A percentile compares a stretch with the other conserved stretches of the same genome.
phyloP scores from a whole-genome alignment of 148 eudicot genomes.

The Drosera capensis region DNA sequence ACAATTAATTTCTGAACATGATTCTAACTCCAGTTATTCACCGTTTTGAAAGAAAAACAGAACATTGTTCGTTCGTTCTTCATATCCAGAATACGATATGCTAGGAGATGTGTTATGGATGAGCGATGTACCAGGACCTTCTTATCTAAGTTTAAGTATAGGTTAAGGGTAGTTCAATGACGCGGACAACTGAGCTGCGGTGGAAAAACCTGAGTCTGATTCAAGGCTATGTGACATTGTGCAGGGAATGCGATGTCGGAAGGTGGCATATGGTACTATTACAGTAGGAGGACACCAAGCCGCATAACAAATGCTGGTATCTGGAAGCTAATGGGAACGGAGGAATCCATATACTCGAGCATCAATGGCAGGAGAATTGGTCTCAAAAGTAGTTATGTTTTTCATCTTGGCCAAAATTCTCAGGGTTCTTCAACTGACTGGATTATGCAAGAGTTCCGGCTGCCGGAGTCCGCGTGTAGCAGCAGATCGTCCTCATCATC shows the following conservation, averaged over 20 bases:
- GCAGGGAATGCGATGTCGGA: constrained; percentile 76
- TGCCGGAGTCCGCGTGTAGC: constrained; percentile 28
- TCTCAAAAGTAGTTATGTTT: constrained; percentile 31
- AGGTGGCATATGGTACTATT: constrained; percentile 73
- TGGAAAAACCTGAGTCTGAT: not conserved
- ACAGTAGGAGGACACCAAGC: constrained; percentile 51
- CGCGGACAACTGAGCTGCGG: not conserved
- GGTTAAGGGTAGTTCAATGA: not conserved
- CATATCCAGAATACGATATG: too few relatives aligned
- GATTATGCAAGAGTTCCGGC: constrained; percentile 78
- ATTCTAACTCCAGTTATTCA: too few relatives aligned
- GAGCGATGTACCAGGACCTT: too few relatives aligned
- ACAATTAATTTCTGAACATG: too few relatives aligned
- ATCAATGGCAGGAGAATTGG: constrained; percentile 34
- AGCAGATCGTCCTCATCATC: constrained; percentile 27
- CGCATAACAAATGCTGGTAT: constrained; percentile 45
- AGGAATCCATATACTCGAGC: constrained; percentile 45
- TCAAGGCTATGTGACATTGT: not conserved
- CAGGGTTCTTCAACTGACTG: constrained; percentile 49
- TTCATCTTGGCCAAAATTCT: constrained; percentile 41
- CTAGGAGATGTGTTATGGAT: too few relatives aligned
- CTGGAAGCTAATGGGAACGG: constrained; percentile 52
- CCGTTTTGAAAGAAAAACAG: too few relatives aligned
- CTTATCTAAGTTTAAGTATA: not conserved
- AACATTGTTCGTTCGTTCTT: too few relatives aligned